Evolutionary conservation across 148 eudicot species (phyloP).

Genomic region (Rhododendron molle): DNA sequence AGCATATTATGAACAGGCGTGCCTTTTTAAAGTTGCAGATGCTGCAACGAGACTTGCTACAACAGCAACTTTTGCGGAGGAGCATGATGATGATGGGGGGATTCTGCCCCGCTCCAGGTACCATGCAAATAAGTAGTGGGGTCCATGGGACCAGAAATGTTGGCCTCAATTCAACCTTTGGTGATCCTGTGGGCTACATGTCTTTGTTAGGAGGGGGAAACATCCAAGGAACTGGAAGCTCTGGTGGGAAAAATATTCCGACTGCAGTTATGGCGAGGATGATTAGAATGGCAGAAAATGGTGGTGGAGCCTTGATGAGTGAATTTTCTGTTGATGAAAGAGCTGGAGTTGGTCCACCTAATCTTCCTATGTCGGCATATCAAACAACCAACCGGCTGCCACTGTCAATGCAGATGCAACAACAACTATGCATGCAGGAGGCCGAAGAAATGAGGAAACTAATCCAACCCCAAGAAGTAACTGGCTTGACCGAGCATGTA

Average conservation of each 20-base stretch:
- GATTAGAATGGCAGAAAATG: constrained; percentile 6
- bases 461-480: neutral
- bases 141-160: constrained; percentile 1
- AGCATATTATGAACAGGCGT: constrained; percentile 4
- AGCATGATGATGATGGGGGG: neutral
- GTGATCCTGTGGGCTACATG: neutral
- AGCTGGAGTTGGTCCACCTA: neutral
- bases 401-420: neutral
- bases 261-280: neutral
- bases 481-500: constrained; percentile 2
- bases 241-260: neutral
- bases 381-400: neutral
- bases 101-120: neutral
- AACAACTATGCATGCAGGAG: neutral
- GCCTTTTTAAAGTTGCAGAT: constrained; percentile 7
- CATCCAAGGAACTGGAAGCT: neutral
- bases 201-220: neutral
- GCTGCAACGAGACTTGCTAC: neutral
- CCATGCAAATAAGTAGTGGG: neutral
- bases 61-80: constrained; percentile 2
- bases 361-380: neutral
- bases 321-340: neutral
- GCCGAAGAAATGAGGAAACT: neutral
- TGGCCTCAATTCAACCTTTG: neutral
- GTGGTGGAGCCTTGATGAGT: constrained; percentile 9